Evolutionary conservation across 2,329 filamentous ascomycete species (phyloP).

Genomic region (Cladosporium sp.): DNA sequence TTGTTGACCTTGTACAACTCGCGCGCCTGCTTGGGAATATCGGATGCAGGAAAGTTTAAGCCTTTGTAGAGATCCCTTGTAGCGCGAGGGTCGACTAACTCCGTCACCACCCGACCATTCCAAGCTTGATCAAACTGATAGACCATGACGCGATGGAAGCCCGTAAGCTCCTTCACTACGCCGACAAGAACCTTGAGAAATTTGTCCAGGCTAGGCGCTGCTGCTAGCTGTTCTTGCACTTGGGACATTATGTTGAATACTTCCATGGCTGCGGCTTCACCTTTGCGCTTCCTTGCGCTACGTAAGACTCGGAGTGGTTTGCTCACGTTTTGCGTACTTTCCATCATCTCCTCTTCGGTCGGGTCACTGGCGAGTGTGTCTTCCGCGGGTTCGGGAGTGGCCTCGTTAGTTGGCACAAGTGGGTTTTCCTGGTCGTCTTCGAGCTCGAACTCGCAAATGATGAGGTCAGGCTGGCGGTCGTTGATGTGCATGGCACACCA

Average conservation of each 20-base stretch:
- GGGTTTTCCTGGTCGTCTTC: constrained; percentile 71
- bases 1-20: constrained; percentile 91
- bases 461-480: constrained; percentile 59
- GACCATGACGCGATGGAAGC: constrained; percentile 88
- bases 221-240: constrained; percentile 78
- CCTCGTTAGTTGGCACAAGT: constrained; percentile 55
- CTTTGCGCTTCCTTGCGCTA: constrained; percentile 68
- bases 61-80: constrained; percentile 84
- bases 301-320: constrained; percentile 72
- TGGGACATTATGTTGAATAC: constrained; percentile 91
- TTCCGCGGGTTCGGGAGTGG: constrained; percentile 59
- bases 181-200: constrained; percentile 80
- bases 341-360: constrained; percentile 66
- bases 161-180: constrained; percentile 82
- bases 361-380: constrained; percentile 71
- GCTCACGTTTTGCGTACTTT: constrained; percentile 71
- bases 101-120: constrained; percentile 83
- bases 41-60: constrained; percentile 80
- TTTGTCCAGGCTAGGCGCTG: constrained; percentile 62
- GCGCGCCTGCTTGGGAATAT: constrained; percentile 78
- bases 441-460: constrained; percentile 85
- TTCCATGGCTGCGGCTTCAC: constrained; percentile 79
- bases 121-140: constrained; percentile 82
- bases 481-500: constrained; percentile 86
- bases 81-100: constrained; percentile 73